phyloP scores from a whole-genome alignment of 352 stramenopile genomes.

The Phytopythium oedochilum region DNA sequence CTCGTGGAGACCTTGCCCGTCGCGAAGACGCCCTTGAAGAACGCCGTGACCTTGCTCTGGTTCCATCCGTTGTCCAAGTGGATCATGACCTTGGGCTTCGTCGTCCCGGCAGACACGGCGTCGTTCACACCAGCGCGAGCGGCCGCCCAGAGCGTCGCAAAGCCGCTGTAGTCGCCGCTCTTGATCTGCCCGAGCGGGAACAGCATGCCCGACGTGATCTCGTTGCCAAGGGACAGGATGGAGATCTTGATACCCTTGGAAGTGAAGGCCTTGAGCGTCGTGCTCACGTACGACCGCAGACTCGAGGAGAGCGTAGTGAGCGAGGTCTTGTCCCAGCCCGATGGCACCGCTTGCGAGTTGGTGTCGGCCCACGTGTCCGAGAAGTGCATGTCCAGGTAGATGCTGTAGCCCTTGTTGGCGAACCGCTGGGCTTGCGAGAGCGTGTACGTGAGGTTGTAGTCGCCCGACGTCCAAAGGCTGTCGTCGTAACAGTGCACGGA shows the following conservation, averaged over 20 bases:
- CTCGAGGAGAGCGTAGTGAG: neutral
- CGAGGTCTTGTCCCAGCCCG: slow-evolving; percentile 14
- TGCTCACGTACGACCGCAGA: slow-evolving; percentile 20
- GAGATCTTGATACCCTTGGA: slow-evolving; percentile 18
- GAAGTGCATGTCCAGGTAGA: slow-evolving; percentile 31
- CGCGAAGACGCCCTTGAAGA: slow-evolving; percentile 22
- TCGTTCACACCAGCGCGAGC: slow-evolving; percentile 17
- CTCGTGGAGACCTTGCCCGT: slow-evolving; percentile 16
- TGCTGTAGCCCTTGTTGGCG: slow-evolving; percentile 14
- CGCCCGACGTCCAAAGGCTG: slow-evolving; percentile 23
- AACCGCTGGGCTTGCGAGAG: slow-evolving; percentile 19
- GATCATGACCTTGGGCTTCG: slow-evolving; percentile 27
- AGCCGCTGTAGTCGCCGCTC: slow-evolving; percentile 21
- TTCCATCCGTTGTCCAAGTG: slow-evolving; percentile 29
- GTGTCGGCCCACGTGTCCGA: slow-evolving; percentile 27
- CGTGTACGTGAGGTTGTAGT: slow-evolving; percentile 27
- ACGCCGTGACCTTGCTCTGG: slow-evolving; percentile 20
- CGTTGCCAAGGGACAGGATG: slow-evolving; percentile 24
- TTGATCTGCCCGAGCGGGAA: slow-evolving; percentile 19
- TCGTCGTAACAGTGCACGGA: too few species aligned
- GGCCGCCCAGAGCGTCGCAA: slow-evolving; percentile 22
- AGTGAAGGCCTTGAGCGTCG: slow-evolving; percentile 23
- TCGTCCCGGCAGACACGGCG: slow-evolving; percentile 14
- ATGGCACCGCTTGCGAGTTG: slow-evolving; percentile 16
- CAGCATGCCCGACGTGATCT: slow-evolving; percentile 26